phyloP scores from a whole-genome alignment of 768 basidiomycete genomes.

The Termitomyces sp. region DNA sequence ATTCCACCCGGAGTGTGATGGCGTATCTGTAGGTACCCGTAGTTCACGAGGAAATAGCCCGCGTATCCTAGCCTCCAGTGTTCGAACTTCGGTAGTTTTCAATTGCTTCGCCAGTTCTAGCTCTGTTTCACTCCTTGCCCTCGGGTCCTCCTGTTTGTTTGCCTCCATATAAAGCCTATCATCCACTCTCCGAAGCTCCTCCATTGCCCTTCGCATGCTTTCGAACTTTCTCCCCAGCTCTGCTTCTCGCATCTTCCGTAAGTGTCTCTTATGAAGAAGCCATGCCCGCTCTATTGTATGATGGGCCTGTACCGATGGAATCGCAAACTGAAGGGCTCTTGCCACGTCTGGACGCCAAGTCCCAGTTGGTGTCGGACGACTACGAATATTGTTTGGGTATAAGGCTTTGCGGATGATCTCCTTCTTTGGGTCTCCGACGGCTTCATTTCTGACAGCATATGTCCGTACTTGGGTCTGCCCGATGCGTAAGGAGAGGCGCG shows the following conservation, averaged over 20 bases:
- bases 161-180: constrained; percentile 62
- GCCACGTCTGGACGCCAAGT: constrained; percentile 82
- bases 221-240: constrained; percentile 77
- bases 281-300: constrained; percentile 91
- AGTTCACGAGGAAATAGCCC: constrained; percentile 88
- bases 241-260: constrained; percentile 64
- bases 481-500: constrained; percentile 29
- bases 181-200: constrained; percentile 65
- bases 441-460: constrained; percentile 44
- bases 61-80: constrained; percentile 72
- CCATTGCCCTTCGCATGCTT: constrained; percentile 84
- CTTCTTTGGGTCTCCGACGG: constrained; percentile 53
- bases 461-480: constrained; percentile 24
- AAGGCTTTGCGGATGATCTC: constrained; percentile 76
- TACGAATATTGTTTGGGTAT: constrained; percentile 76
- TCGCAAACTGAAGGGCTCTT: constrained; percentile 73
- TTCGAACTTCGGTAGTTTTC: constrained; percentile 64
- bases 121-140: constrained; percentile 55
- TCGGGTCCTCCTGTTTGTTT: constrained; percentile 73
- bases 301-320: constrained; percentile 87
- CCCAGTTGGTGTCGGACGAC: constrained; percentile 71
- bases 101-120: constrained; percentile 56
- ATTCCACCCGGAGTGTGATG: constrained; percentile 78
- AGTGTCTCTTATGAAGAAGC: constrained; percentile 74
- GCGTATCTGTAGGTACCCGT: constrained; percentile 83